Evolutionary conservation across 768 basidiomycete genomes (phyloP), one percentile per base, ranked within the genome.

Genomic region (Scleroderma bovista): DNA sequence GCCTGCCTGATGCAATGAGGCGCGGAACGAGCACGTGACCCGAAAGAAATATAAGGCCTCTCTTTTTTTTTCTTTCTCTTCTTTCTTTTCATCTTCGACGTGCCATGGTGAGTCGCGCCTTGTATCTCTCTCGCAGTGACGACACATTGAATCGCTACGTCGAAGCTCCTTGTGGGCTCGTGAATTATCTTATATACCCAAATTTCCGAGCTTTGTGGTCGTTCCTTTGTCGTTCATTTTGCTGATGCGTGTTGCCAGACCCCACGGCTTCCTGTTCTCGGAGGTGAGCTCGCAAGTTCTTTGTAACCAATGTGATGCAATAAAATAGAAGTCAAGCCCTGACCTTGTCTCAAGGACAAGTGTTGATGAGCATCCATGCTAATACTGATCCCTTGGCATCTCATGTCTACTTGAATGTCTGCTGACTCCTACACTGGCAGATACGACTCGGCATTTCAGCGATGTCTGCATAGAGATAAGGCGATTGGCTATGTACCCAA

Each of bases 261-360:
- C 10, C 9, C 19, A 7, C 24, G 13, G 23, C 26, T 4, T 0
- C 12, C 12, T 36, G 16, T 17, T 3, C 22, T 12, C 16, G 16
- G 3, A 39, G 40, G 77, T 78, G 67, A 76, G 77, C 67, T 19
- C 8, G 32, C 48, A 17, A 4, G 44, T 39, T 57, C 36, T 7
- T 11, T 12, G 22, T 50, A 50, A 49, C 57, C 52, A 57, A n/a
- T 69, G 60, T 80, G 88, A 85, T 88, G 59, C 75, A 81, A 76
- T 64, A 80, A 75, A 74, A 81, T 79, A 90, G 87, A 86, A 88
- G 88, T 90, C 88, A 90, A 91, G 88, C 87, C 72, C 88, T 84
- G 81, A 90, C 67, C 74, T 71, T 68, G 77, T 87, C 83, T 80
- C 50, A 79, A 76, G 84, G 84, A 85, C 75, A 66, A 70, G 73